A percentile compares a stretch with the other conserved stretches of the same genome.
Conservation (phyloP, 139 green algal species). For the Tetraselmis chui region DNA sequence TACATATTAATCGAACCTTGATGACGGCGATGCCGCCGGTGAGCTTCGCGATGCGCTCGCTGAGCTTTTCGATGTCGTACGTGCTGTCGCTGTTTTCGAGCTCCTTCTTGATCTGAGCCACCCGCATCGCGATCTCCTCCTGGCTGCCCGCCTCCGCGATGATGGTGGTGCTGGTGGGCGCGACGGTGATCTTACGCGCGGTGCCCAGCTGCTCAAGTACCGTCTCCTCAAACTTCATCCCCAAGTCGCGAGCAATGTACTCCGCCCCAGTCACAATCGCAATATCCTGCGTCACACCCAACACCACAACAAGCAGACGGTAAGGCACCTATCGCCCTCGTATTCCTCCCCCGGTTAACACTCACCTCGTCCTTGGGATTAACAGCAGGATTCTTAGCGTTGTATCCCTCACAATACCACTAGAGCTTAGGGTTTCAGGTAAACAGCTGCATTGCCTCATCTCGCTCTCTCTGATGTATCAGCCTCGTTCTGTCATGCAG, state of each 20-base stretch:
- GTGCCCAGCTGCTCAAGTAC: constrained; percentile 85
- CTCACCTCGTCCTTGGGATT: too few species aligned
- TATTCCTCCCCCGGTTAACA: too few species aligned
- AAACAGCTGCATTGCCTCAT: too few species aligned
- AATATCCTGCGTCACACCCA: constrained; percentile 51
- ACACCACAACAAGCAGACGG: too few species aligned
- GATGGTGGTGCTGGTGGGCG: constrained; percentile 72
- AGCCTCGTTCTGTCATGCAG: too few species aligned
- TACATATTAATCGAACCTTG: constrained; percentile 82
- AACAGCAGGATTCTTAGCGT: too few species aligned
- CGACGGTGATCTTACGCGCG: constrained; percentile 84
- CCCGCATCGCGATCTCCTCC: constrained; percentile 93
- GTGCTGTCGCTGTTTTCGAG: constrained; percentile 87
- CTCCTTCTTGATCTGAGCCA: constrained; percentile 95
- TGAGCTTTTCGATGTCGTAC: constrained; percentile 99
- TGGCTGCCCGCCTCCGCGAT: constrained; percentile 89
- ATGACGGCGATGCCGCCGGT: constrained; percentile 93
- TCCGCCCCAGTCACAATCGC: constrained; percentile 82
- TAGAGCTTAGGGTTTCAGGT: too few species aligned
- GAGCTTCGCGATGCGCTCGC: constrained; percentile 98
- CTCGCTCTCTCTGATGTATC: too few species aligned
- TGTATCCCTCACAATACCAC: too few species aligned
- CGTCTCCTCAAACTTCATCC: constrained; percentile 46
- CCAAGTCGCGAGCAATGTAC: constrained; percentile 92
- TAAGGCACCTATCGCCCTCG: too few species aligned